Evolutionary conservation across 2,329 filamentous ascomycete species (phyloP).

Genomic region (Chaetomiaceae sp.): DNA sequence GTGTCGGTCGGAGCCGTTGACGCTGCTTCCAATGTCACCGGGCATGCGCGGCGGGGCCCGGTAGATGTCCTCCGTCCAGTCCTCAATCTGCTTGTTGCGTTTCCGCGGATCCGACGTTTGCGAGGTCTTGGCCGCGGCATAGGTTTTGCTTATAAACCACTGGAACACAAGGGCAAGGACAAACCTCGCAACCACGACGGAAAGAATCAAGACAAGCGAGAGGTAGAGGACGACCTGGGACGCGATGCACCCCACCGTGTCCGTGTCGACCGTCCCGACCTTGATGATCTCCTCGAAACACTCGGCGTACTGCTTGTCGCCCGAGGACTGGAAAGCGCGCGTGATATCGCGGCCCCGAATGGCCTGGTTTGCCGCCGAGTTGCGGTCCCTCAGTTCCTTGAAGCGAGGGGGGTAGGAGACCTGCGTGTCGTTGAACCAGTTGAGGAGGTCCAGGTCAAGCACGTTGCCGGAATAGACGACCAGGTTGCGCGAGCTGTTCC

Average conservation of each 20-base stretch:
- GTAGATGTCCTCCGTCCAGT: slow-evolving; percentile 98
- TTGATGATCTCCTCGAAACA: slow-evolving; percentile 94
- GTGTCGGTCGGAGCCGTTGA: slow-evolving; percentile 59
- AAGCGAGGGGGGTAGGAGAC: slow-evolving; percentile 74
- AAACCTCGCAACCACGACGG: slow-evolving; percentile 83
- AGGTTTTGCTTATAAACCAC: slow-evolving; percentile 89
- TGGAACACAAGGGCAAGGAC: slow-evolving; percentile 86
- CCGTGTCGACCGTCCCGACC: slow-evolving; percentile 91
- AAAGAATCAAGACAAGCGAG: slow-evolving; percentile 84
- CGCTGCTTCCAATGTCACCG: slow-evolving; percentile 66
- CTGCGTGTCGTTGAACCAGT: slow-evolving; percentile 83
- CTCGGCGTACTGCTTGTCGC: slow-evolving; percentile 76
- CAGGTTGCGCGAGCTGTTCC: slow-evolving; percentile 82
- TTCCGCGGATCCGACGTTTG: slow-evolving; percentile 77
- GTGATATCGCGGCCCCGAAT: slow-evolving; percentile 86
- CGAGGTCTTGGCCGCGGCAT: slow-evolving; percentile 79
- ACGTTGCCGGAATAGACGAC: slow-evolving; percentile 94
- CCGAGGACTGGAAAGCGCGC: slow-evolving; percentile 71
- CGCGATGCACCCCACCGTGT: slow-evolving; percentile 94
- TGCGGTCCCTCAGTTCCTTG: slow-evolving; percentile 69
- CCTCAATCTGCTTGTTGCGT: slow-evolving; percentile 89
- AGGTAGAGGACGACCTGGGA: slow-evolving; percentile 96
- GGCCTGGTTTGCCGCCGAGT: slow-evolving; percentile 52
- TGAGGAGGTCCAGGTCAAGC: slow-evolving; percentile 79
- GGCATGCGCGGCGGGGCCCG: slow-evolving; percentile 78